Evolutionary conservation across 192 early-diverging fungal species (phyloP), one percentile per base, ranked within the genome.

Genomic region (Entomortierella lignicola): DNA sequence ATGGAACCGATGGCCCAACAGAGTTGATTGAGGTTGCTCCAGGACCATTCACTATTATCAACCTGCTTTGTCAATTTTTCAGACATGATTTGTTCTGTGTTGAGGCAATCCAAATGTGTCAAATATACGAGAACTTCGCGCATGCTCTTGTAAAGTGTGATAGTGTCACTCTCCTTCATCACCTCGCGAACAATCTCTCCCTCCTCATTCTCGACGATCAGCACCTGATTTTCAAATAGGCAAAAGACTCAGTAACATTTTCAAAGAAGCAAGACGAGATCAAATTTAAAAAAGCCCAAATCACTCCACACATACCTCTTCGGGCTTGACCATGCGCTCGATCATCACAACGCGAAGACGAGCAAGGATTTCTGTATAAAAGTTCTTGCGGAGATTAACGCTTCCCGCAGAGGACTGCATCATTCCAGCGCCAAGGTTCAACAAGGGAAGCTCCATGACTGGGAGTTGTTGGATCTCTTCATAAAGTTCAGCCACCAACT

Each of bases 1-100:
- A 99, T 98, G 8, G 98, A 99, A 43, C 98, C 98, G 79, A 99
- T 96, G 30, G 98, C 96, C 97, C 97, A 99, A 83, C 97, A 99
- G 29, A 99, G 89, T 83, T 95, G 95, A 88, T 98, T 98, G 23
- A 99, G 86, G 79, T 98, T 99, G 61, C 89, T 88, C 97, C 97
- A 99, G 25, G 95, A 96, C 96, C 96, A 99, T 81, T 99, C 97
- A 50, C 86, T 86, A n/a, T 93, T 93, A 80, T 98, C 95, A 85
- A 98, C 94, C 91, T 99, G 98, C 63, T 88, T 90, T 29, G 83
- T 85, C 52, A 99, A 87, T 83, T 99, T 99, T 48, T 92, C 91
- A 17, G 92, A 89, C 96, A 99, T 99, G 81, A 99, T 98, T 44
- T 88, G 83, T 77, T 99, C 97, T 61, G 95, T 98, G 82, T 99